Evolutionary conservation across 306 rosid species (phyloP), one percentile per base, ranked within the genome.

Genomic region (Medicago ruthenica): DNA sequence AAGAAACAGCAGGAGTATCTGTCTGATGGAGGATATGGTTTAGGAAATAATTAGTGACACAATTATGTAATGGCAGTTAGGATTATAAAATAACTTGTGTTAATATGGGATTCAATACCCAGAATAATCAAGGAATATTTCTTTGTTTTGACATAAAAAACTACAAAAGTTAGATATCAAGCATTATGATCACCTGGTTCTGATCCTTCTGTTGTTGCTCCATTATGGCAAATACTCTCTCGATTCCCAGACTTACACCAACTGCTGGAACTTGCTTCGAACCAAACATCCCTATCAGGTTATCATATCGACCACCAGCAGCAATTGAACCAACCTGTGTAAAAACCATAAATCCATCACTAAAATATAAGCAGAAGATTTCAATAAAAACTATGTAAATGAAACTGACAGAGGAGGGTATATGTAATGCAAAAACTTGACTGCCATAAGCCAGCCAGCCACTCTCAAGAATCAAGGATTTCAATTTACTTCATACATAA

Each of bases 221-320:
- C 97, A 92, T 87, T 76, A 95, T 95, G 69, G 88, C 76, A 86
- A 95, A 90, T 60, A 95, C 97, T 67, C 97, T 91, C 79, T 92
- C 97, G 22, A 95, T 95, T 85, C 98, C 98, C 79, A 95, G 93
- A 78, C 98, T 95, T n/a, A 90, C 85, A 75, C 98, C 98, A 83
- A 95, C 93, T 40, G 98, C 92, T 73, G 93, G 97, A 75, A 90
- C 91, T 82, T 85, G 92, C 88, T 84, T 95, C 59, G 95, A 82
- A 59, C 98, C 96, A 70, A 95, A 95, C 96, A 88, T 95, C 41
- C 97, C 93, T 81, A 95, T 88, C 31, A 95, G 95, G 80, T 89
- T 87, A 91, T 92, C 98, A 65, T 87, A 95, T 31, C 97, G 93
- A 40, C 98, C 98, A 36, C 97, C 98, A 22, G 92, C 96, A 80